phyloP scores from a whole-genome alignment of 345 rosid genomes.

The Kernera saxatilis region DNA sequence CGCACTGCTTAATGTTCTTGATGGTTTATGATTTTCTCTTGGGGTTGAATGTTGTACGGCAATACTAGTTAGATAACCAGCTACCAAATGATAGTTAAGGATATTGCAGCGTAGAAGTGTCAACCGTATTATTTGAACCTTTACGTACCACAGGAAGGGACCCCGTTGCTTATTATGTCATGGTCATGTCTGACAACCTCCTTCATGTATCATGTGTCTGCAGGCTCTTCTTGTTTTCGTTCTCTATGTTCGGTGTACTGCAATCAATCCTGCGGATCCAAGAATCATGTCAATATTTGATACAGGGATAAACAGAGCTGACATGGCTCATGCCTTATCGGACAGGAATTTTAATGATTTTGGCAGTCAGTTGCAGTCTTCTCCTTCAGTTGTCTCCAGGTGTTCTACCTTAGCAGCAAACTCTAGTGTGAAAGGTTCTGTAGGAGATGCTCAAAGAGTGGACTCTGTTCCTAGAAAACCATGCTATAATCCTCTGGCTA shows the following conservation, averaged over 20 bases:
- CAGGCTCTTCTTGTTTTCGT: conserved; percentile 85
- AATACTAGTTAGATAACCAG: neutral
- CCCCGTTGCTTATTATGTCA: too few species aligned
- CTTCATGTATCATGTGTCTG: conserved; percentile 24
- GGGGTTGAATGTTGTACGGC: too few species aligned
- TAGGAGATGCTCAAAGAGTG: conserved; percentile 41
- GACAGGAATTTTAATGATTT: conserved; percentile 44
- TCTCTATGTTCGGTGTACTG: conserved; percentile 90
- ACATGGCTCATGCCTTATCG: conserved; percentile 31
- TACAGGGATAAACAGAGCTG: conserved; percentile 21
- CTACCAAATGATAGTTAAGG: neutral
- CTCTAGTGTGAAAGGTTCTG: conserved; percentile 61
- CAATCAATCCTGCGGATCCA: conserved; percentile 97
- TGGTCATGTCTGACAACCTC: too few species aligned
- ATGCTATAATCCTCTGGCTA: conserved; percentile 38
- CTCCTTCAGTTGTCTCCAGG: conserved; percentile 65
- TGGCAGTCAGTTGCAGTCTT: conserved; percentile 50
- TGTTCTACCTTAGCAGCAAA: conserved; percentile 53
- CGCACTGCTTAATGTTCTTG: neutral
- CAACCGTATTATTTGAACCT: neutral
- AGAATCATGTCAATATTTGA: conserved; percentile 81
- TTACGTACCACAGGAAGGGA: conserved; percentile 34
- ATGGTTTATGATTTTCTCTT: neutral
- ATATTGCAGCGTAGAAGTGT: neutral
- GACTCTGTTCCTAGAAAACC: conserved; percentile 33